A percentile compares a stretch with the other conserved stretches of the same genome.
Conservation (phyloP, 2,329 filamentous ascomycete genomes). For the Fusarium pseudocircinatum region DNA sequence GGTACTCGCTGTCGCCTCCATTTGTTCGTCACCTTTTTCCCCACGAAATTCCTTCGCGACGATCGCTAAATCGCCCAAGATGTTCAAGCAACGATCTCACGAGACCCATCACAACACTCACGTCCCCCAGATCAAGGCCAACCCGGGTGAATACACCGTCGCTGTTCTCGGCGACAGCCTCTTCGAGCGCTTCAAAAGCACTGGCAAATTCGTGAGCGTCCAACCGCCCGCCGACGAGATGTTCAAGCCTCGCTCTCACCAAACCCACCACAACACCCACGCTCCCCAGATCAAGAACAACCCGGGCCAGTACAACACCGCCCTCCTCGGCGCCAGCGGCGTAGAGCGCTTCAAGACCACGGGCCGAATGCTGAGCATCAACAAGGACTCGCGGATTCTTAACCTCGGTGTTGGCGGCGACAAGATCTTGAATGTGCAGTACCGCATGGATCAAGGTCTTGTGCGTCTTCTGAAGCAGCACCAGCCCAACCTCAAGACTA, state of each 20-base stretch:
- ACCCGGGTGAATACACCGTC: background rate
- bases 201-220: background rate
- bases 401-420: constrained; percentile 12
- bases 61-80: background rate
- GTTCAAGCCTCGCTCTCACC: constrained; percentile 14
- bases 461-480: background rate
- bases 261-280: background rate
- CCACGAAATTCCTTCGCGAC: background rate
- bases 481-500: background rate
- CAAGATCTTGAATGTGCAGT: constrained; percentile 12
- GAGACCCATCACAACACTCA: constrained; percentile 8
- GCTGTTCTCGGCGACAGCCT: constrained; percentile 10
- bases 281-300: background rate
- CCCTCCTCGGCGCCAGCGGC: background rate
- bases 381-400: background rate
- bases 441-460: background rate
- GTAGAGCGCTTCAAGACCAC: constrained; percentile 8
- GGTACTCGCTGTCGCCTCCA: accelerated
- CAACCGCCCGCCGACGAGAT: background rate
- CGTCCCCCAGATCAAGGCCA: background rate
- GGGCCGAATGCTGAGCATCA: background rate
- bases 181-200: constrained; percentile 13
- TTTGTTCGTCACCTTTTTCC: background rate
- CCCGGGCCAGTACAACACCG: background rate
- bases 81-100: constrained; percentile 22